Base-by-base conservation (phyloP, 2,329 filamentous ascomycete species). In the Trichoderma simmonsii region DNA sequence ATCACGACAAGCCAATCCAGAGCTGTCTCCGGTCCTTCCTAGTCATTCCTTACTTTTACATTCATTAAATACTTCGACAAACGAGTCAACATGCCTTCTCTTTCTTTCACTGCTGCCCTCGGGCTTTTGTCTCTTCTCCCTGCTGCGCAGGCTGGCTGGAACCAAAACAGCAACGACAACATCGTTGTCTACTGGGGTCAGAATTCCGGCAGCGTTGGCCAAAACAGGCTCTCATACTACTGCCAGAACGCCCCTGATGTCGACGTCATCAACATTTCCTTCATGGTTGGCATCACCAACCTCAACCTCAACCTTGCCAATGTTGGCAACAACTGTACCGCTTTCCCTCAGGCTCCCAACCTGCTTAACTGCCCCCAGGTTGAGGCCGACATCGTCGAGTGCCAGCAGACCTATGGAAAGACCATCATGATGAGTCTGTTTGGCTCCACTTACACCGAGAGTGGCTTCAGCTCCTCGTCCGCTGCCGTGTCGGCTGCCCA, bases 111-210 rank as follows among this genome's bases (percentile, higher is more conserved):
- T 72, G 73, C 73, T 3, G 51, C 69, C 26, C 74, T 75, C 57
- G 73, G 75, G 73, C 56, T 76, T 28, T 69, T 80, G n/a, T 74
- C 75, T 67, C 43, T 75, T 18, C 73, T 80, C 30, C 79, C 82
- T 6, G 71, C 76, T 3, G 80, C 75, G 24, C 73, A 79, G 43
- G 84, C 83, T 21, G 84, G 81, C 18, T 86, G 88, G 75, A 80
- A 85, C 73, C 73, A 86, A 6, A 77, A 77, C 18, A 82, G 85
- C 1, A 76, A 77, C 1, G 82, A 79, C 66, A 92, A 91, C 76
- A 77, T 92, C 70, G 89, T 87, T 28, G 83, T 92, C 1, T 93
- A 92, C 79, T 93, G 90, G 90, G 91, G 90, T 6, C 90, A 92
- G 77, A 92, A 92, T 77, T 92, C 90, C 74, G 81, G 83, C 8